Percentiles rank a stretch among this genome's conserved stretches.
Conservation (phyloP, 306 rosid genomes). For the Malus asiatica region DNA sequence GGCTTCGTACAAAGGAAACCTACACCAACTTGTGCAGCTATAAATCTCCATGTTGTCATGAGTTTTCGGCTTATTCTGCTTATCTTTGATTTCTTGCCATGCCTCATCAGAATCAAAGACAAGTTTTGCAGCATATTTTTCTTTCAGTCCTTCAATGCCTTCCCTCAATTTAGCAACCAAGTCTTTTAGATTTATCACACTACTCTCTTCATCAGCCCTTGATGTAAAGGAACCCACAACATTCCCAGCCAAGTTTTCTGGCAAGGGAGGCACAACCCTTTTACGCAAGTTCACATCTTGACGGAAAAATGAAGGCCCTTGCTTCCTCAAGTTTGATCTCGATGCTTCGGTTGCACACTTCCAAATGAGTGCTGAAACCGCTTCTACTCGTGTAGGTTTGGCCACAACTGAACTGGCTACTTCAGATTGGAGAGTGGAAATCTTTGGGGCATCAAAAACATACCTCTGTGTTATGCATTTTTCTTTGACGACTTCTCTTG, state of each 20-base stretch:
- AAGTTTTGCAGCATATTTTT: neutral
- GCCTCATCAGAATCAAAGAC: neutral
- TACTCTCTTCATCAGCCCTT: neutral
- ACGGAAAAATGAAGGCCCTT: conserved; percentile 12
- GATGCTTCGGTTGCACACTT: conserved; percentile 13
- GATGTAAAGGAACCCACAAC: neutral
- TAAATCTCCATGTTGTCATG: neutral
- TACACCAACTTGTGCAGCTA: conserved; percentile 17
- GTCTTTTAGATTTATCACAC: neutral
- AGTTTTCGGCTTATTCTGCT: neutral
- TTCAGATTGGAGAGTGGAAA: conserved; percentile 28
- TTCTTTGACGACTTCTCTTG: conserved; percentile 7
- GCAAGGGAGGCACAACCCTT: conserved; percentile 13
- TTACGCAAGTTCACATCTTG: conserved; percentile 27
- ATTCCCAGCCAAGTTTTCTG: conserved; percentile 18
- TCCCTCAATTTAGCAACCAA: neutral
- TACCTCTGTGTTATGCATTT: conserved; percentile 13
- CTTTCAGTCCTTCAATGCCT: neutral
- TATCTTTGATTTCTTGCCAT: neutral
- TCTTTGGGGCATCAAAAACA: conserved; percentile 22
- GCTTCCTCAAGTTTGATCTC: neutral
- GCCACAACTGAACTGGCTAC: neutral
- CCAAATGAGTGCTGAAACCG: conserved; percentile 32
- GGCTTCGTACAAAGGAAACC: conserved; percentile 17
- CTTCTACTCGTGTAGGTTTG: conserved; percentile 35